Base-by-base conservation (phyloP, 352 stramenopile genomes). In the Phytopythium helicoides region DNA sequence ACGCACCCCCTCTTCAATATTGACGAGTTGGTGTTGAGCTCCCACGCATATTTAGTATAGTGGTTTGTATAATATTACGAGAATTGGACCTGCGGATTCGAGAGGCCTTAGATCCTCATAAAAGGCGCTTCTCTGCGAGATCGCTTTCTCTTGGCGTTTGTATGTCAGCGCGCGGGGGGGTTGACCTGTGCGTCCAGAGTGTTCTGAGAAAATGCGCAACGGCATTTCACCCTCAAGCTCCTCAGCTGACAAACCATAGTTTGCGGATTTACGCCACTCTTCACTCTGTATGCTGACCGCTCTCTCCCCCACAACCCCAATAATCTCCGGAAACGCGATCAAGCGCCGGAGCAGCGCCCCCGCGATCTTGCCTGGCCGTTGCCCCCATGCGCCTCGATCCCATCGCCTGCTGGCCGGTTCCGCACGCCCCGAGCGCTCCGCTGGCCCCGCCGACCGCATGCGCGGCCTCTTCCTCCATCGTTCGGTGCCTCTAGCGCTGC, bases 201-300 rank as follows among this genome's bases (percentile, higher is more conserved):
- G 44, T 51, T 51, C 44, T 51, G 44, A 51, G 44, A 51, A 51
- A 51, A 39, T 51, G 44, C 26, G 28, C 16, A 51, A 22, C 11
- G 44, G 25, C 35, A 38, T 51, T 10, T 39, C 23, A 0, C 44
- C 25, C 1, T 11, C 26, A 14, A 38, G 26, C 16, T 39, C 15
- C 26, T 16, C 10, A 26, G 15, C 44, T n/a, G 7, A 14, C 9
- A n/a, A 1, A 39, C 25, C n/a, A 6, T 4, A 3, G n/a, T n/a
- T n/a, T 51, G 44, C 44, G 44, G 44, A 39, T 40, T 37, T 10
- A 3, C 10, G 9, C n/a, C 1, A 16, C 3, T 11, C 11, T 34
- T 4, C 10, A 31, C 7, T 18, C 15, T 21, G 1, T 31, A 21
- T n/a, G 0, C 16, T 34, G 14, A 2, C 1, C 5, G 3, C 18